Percentiles rank a stretch among this genome's conserved stretches.
phyloP scores from a whole-genome alignment of 2,329 filamentous ascomycete species.

The Trichoderma aggressivum region DNA sequence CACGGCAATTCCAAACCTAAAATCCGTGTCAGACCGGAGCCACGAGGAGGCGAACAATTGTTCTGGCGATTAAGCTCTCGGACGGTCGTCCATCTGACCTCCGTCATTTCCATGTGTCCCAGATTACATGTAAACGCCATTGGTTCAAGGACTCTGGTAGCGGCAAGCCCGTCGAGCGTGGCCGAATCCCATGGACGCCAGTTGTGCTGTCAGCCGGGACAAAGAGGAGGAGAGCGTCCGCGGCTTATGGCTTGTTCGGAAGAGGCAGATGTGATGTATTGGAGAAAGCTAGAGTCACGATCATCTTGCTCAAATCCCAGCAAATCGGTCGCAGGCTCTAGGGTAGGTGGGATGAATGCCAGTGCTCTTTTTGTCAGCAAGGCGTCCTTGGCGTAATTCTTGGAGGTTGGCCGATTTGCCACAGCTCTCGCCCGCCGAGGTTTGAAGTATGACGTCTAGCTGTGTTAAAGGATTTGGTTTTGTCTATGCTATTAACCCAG shows the following conservation, averaged over 20 bases:
- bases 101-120: background rate
- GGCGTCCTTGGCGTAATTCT: background rate
- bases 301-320: background rate
- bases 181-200: background rate
- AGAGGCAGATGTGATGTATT: background rate
- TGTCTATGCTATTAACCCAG: background rate
- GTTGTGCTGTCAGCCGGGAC: background rate
- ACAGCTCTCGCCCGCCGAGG: background rate
- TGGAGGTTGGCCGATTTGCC: background rate
- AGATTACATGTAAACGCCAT: background rate
- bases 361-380: background rate
- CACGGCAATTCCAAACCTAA: background rate
- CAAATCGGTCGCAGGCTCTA: background rate
- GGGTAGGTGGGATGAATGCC: background rate
- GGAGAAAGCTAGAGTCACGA: background rate
- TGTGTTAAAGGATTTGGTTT: background rate
- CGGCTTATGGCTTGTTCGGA: background rate
- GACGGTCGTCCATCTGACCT: constrained; percentile 6
- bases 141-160: background rate
- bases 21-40: constrained; percentile 14
- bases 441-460: background rate
- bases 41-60: background rate
- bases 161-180: background rate
- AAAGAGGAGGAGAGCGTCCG: background rate
- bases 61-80: background rate